A percentile compares a stretch with the other conserved stretches of the same genome.
phyloP scores from a whole-genome alignment of 164 flowering plant genomes.

The Amborella trichopoda region DNA sequence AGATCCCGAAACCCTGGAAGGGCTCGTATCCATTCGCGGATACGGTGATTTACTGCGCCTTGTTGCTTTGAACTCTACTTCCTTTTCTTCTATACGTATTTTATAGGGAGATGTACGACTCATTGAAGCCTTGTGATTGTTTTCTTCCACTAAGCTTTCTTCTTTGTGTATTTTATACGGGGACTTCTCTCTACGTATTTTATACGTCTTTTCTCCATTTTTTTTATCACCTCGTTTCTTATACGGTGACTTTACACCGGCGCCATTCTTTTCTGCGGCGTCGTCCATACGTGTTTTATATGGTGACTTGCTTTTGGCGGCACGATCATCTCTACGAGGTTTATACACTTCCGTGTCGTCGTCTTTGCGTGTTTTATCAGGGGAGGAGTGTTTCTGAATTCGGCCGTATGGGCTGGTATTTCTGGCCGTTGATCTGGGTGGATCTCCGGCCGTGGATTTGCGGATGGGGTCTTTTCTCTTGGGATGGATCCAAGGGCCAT shows the following conservation, averaged over 20 bases:
- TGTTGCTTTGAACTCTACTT: slow-evolving; percentile 11
- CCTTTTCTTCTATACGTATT: slow-evolving; percentile 14
- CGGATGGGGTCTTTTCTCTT: neutral
- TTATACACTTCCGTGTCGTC: too few species aligned
- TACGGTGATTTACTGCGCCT: slow-evolving; percentile 6
- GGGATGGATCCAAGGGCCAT: slow-evolving; percentile 23
- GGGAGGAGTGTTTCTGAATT: slow-evolving; percentile 4
- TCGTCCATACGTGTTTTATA: slow-evolving; percentile 23
- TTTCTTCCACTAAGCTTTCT: too few species aligned
- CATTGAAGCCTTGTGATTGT: too few species aligned
- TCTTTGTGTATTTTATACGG: too few species aligned
- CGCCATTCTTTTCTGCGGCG: too few species aligned
- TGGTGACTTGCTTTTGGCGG: slow-evolving; percentile 37
- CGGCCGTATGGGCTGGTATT: slow-evolving; percentile 15
- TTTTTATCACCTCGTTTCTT: too few species aligned
- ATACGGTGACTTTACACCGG: too few species aligned
- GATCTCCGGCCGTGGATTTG: slow-evolving; percentile 1
- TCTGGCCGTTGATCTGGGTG: slow-evolving; percentile 7
- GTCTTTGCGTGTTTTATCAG: too few species aligned
- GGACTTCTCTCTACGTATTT: too few species aligned
- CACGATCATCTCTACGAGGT: too few species aligned
- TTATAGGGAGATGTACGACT: slow-evolving; percentile 34
- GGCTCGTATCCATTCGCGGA: slow-evolving; percentile 6
- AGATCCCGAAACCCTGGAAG: slow-evolving; percentile 6
- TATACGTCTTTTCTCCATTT: too few species aligned